Evolutionary conservation across 2,329 filamentous ascomycete genomes (phyloP).

Genomic region (Sporothrix inflata): DNA sequence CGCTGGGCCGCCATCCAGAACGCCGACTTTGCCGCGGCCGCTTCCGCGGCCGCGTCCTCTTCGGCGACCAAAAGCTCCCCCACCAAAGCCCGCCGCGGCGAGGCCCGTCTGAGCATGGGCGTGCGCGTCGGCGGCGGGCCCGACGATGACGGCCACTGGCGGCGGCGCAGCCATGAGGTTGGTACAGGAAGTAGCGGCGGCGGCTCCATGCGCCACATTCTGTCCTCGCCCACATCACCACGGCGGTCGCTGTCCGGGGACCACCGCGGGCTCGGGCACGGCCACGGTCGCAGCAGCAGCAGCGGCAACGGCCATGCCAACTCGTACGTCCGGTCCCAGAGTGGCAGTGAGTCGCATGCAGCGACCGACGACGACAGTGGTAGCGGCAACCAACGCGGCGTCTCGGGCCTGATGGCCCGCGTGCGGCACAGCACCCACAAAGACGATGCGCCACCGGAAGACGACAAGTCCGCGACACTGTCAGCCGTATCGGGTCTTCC

Average conservation of each 20-base stretch:
- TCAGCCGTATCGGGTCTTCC: constrained; percentile 43
- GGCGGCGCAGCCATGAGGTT: constrained; percentile 28
- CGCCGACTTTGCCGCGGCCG: constrained; percentile 43
- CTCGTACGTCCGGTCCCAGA: background rate
- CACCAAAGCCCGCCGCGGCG: background rate
- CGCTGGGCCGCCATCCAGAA: constrained; percentile 68
- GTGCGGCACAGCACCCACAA: constrained; percentile 40
- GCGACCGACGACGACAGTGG: background rate
- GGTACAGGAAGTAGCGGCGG: background rate
- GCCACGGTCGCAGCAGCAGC: background rate
- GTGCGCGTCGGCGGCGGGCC: constrained; percentile 57
- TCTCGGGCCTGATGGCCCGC: constrained; percentile 53
- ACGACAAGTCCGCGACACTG: constrained; percentile 33
- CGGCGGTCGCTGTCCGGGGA: constrained; percentile 29
- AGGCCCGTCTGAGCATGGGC: constrained; percentile 35
- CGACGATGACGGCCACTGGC: constrained; percentile 37
- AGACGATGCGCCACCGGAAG: constrained; percentile 31
- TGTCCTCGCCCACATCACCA: constrained; percentile 40
- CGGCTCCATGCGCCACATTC: constrained; percentile 41
- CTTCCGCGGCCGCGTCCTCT: constrained; percentile 32
- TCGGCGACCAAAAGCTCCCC: background rate
- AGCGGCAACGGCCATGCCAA: constrained; percentile 1
- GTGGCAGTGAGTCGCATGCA: background rate
- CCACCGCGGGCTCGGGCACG: background rate
- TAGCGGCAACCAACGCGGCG: constrained; percentile 51